Evolutionary conservation across 139 green algal species (phyloP), one percentile per base, ranked within the genome.

Genomic region (Coccomyxa sp.): DNA sequence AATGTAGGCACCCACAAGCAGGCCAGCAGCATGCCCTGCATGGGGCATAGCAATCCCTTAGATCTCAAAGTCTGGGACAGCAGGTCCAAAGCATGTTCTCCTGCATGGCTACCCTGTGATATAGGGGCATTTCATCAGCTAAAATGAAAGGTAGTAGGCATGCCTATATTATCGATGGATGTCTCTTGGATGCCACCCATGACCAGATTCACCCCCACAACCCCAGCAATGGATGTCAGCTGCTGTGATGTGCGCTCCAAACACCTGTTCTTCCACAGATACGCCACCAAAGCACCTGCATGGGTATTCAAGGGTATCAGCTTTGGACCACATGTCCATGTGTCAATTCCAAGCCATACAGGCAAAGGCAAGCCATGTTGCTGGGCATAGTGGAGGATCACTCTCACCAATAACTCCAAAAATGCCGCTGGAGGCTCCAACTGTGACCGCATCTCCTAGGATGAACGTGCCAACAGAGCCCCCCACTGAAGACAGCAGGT

Each of bases 321-420:
- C 63, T 4, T 9, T 71, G 4, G 63, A 3, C 7, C 21, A 9
- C 21, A 25, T 11, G 21, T 25, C 9, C 63, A 28, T 71, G 63
- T 28, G 38, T 11, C 38, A 51, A 51, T 7, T 51, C 38, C 38
- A 51, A 51, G 38, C 38, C 38, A 51, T 51, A 7, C 7, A n/a
- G 38, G 38, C 3, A 51, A 51, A 51, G 38, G 3, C 38, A 3
- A 51, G 38, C 38, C 38, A 51, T 51, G 38, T 51, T 51, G 38
- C 38, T 51, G 3, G 71, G 71, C 27, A 82, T 74, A 10, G 13
- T 51, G 51, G 12, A 67, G 32, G 51, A 16, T 30, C 30, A n/a
- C 23, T 23, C n/a, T 84, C 18, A 84, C 84, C 84, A 67, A 87
- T 84, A 7, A 88, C 66, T 28, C 81, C 85, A 81, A 88, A 88